Evolutionary conservation across 805 yeast genomes (phyloP), one percentile per base, ranked within the genome.

Genomic region (Candida arabinofermentans): DNA sequence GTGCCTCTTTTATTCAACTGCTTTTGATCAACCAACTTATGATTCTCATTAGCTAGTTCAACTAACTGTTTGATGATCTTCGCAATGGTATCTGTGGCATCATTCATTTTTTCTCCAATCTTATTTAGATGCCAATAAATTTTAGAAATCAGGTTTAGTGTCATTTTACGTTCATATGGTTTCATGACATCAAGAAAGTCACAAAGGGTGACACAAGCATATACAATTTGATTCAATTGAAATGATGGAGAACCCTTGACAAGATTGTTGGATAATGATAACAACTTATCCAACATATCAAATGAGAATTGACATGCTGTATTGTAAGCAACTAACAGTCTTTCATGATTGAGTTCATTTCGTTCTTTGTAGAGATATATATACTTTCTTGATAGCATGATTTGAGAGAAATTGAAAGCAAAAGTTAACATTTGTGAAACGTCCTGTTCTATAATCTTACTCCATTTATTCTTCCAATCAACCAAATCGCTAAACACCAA

Each of bases 41-140:
- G 54, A 29, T 49, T 47, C 12, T 54, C 56, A 42, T 59, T 64
- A 8, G 75, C 71, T 2, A 65, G 58, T 38, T 74, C 79, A 22
- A 77, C 75, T 22, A 79, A 57, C 22, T 72, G 67, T 48, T 71
- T 71, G 36, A 79, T 71, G 36, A 79, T 73, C 39, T 69, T 69
- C 2, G 82, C 81, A 29, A 79, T 78, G 5, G 79, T 75, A 42
- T 74, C 80, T 0, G 82, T 77, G 3, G 79, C 80, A 53, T 77
- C 83, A 48, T 75, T 77, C 50, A 69, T 67, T 42, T 70, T 69
- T 43, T 75, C 80, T 2, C 83, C 83, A 45, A 75, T 71, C 23
- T 75, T 70, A 44, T 73, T 76, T 46, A 79, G 57, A 47, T 75
- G 79, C 83, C 83, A 79, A 46, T 77, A 79, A 8, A 75, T 70